phyloP scores from a whole-genome alignment of 2,329 filamentous ascomycete genomes.

The Trichoderma harzianum region DNA sequence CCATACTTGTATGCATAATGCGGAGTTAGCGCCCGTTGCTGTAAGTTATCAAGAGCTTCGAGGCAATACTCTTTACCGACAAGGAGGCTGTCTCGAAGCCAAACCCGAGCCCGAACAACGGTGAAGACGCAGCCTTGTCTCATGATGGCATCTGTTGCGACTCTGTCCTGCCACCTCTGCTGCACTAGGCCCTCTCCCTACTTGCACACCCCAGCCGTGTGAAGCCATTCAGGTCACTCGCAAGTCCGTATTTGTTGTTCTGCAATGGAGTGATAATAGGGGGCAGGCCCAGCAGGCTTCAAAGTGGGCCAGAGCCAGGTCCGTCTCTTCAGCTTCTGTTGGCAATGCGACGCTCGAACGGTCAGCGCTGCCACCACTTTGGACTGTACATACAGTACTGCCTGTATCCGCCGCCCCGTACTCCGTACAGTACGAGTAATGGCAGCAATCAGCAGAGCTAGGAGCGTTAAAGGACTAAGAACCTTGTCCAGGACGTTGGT shows the following conservation, averaged over 20 bases:
- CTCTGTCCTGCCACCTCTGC: slow-evolving; percentile 5
- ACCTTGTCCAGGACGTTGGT: slow-evolving; percentile 13
- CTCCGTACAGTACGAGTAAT: not conserved
- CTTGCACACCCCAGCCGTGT: not conserved
- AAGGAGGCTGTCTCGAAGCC: not conserved
- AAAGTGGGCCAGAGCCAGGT: slow-evolving; percentile 13
- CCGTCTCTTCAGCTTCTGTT: slow-evolving; percentile 12
- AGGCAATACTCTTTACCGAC: not conserved
- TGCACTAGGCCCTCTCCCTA: not conserved
- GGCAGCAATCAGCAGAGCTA: not conserved
- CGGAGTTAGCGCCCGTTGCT: not conserved
- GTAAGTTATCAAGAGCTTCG: not conserved
- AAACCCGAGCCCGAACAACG: not conserved
- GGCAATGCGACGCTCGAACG: slow-evolving; percentile 4
- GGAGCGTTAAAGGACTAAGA: slow-evolving; percentile 1
- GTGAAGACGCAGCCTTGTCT: slow-evolving; percentile 13
- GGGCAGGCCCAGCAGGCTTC: not conserved
- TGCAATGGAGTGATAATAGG: slow-evolving; percentile 12
- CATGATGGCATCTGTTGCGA: not conserved
- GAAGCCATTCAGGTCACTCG: not conserved
- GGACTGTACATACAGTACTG: not conserved
- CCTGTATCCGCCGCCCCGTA: not conserved
- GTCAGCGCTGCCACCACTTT: not conserved
- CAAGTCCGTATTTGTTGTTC: slow-evolving; percentile 1
- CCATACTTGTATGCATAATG: not conserved